Evolutionary conservation across 345 rosid genomes (phyloP), one percentile per base, ranked within the genome.

Genomic region (Hibiscus mutabilis): DNA sequence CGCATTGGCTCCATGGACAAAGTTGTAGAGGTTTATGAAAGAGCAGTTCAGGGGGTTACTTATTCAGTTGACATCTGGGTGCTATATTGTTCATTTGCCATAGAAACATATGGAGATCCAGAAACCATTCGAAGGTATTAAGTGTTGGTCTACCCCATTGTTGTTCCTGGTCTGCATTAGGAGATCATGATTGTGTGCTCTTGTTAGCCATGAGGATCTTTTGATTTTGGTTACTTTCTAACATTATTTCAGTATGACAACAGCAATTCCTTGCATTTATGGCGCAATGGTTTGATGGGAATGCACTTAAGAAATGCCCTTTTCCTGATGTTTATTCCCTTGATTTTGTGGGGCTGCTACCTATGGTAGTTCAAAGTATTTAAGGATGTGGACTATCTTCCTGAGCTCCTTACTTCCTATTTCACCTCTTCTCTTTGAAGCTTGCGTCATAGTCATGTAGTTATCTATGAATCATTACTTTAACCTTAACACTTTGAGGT

Each of bases 1-100:
- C 87, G 90, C 3, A 80, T 84, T 68, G 91, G 96, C 62, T 89
- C 90, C 47, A 82, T 88, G 88, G 99, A 96, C 86, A 92, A 92
- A 74, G 97, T 91, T 65, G 89, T 91, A 77, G 98, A 91, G 84
- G 98, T 96, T 76, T 96, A 90, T 73, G 99, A 92, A 81, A 84
- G 89, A 73, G 99, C 98, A 69, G 93, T 92, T 75, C 86, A 79
- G 63, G 97, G 88, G 62, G 98, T 96, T 76, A 92, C 99, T 10
- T 96, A 92, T 79, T 96, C 98, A 15, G 99, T 96, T 74, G 99
- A 92, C 78, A 91, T 96, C 60, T 96, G 99, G 98, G 81, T 92
- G 83, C 96, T 89, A 76, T 92, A 91, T 76, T 89, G 99, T 73
- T 77, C 81, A 74, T 95, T 92, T 80, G 81, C 96, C 75, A 89